phyloP scores from a whole-genome alignment of 2,329 filamentous ascomycete genomes.

The Trichothecium roseum region DNA sequence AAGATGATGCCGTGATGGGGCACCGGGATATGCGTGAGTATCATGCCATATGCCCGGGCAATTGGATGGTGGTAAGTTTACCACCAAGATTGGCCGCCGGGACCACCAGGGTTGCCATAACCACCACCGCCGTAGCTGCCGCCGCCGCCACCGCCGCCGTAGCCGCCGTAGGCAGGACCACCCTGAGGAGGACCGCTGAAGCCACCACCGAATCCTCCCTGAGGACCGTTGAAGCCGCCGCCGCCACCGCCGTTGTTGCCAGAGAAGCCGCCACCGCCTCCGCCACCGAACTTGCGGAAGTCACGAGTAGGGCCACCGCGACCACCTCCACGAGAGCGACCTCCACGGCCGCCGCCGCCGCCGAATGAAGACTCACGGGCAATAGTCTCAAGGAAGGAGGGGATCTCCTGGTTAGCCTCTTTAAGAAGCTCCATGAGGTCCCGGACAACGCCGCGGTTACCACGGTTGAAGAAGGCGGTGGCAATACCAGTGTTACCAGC shows the following conservation, averaged over 20 bases:
- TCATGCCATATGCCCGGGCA: neutral
- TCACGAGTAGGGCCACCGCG: slow-evolving; percentile 75
- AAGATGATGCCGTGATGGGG: slow-evolving; percentile 3
- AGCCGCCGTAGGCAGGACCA: slow-evolving; percentile 22
- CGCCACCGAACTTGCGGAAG: slow-evolving; percentile 70
- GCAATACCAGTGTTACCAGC: slow-evolving; percentile 97
- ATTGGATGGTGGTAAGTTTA: slow-evolving; percentile 23
- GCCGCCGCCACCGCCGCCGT: slow-evolving; percentile 26
- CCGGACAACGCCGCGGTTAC: slow-evolving; percentile 94
- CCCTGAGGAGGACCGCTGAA: slow-evolving; percentile 26
- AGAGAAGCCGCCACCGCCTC: slow-evolving; percentile 33
- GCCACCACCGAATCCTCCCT: slow-evolving; percentile 31
- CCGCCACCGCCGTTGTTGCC: slow-evolving; percentile 30
- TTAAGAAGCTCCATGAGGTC: slow-evolving; percentile 96
- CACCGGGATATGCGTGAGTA: neutral
- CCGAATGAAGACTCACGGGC: slow-evolving; percentile 87
- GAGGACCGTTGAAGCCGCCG: slow-evolving; percentile 18
- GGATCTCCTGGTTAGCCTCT: slow-evolving; percentile 96
- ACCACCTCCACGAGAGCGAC: slow-evolving; percentile 41
- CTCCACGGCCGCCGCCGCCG: slow-evolving; percentile 55
- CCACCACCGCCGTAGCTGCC: slow-evolving; percentile 29
- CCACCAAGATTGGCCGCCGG: slow-evolving; percentile 60
- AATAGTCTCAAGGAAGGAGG: slow-evolving; percentile 90
- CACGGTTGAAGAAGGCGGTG: slow-evolving; percentile 99
- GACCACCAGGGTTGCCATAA: slow-evolving; percentile 60